Conservation (phyloP, 2,329 filamentous ascomycete genomes). For the Ceratocystis harringtonii region DNA sequence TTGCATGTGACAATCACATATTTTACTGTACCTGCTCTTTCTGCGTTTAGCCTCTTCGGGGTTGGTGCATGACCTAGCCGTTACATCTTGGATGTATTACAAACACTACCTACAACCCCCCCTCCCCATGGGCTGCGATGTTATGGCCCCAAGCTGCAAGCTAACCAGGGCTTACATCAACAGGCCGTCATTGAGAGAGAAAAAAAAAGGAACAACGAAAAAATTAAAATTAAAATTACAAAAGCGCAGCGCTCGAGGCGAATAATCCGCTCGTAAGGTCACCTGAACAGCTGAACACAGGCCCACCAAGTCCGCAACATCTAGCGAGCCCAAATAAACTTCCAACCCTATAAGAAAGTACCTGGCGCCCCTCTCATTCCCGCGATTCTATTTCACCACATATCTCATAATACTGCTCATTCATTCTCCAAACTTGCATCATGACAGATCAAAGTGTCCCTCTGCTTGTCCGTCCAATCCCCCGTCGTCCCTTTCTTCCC, state of each 20-base stretch:
- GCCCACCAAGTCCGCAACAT: neutral
- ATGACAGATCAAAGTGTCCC: slow-evolving; percentile 33
- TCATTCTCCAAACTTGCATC: slow-evolving; percentile 2
- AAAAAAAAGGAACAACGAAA: neutral
- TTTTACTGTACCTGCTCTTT: neutral
- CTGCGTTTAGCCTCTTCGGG: neutral
- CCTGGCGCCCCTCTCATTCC: neutral
- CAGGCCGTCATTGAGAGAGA: neutral
- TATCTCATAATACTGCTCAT: neutral
- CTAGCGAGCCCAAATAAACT: neutral
- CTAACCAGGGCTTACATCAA: neutral
- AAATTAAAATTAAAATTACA: neutral
- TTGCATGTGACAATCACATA: neutral
- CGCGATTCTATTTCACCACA: neutral
- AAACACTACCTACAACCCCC: neutral
- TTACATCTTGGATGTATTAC: neutral
- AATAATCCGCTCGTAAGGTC: neutral
- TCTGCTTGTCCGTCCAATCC: slow-evolving; percentile 51
- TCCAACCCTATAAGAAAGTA: neutral
- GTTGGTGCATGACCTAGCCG: neutral
- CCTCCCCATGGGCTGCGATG: neutral
- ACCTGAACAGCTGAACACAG: neutral
- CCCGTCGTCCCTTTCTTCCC: slow-evolving; percentile 55
- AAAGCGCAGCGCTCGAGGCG: neutral
- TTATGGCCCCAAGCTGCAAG: neutral